Conservation (phyloP, 768 basidiomycete genomes). For the Infundibulicybe gibba region DNA sequence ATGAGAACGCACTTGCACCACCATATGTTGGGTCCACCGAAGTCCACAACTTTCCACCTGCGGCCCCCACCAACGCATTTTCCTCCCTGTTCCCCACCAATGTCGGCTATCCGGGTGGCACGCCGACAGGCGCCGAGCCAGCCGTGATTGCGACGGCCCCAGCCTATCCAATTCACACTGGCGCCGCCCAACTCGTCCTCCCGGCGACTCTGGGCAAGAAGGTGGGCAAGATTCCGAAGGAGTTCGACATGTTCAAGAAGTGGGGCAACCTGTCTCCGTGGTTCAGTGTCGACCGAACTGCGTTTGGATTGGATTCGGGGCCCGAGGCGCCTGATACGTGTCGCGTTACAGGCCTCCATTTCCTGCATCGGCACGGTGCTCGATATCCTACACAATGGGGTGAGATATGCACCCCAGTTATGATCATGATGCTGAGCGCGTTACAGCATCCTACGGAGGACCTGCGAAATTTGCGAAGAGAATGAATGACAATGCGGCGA, state of each 20-base stretch:
- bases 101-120: constrained; percentile 75
- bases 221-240: constrained; percentile 19
- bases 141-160: constrained; percentile 72
- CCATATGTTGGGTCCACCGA: constrained; percentile 73
- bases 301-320: constrained; percentile 71
- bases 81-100: constrained; percentile 74
- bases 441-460: constrained; percentile 56
- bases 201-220: constrained; percentile 32
- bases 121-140: constrained; percentile 78
- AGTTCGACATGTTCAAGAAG: constrained; percentile 66
- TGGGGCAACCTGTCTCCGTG: constrained; percentile 89
- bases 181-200: constrained; percentile 59
- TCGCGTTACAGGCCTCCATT: constrained; percentile 67
- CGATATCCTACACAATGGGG: constrained; percentile 65
- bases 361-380: constrained; percentile 83
- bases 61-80: constrained; percentile 66
- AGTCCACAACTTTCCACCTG: constrained; percentile 67
- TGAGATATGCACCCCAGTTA: constrained; percentile 24
- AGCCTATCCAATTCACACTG: constrained; percentile 74
- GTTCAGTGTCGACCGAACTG: constrained; percentile 65
- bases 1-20: constrained; percentile 41
- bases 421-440: neutral
- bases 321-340: constrained; percentile 72
- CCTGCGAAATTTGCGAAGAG: constrained; percentile 54
- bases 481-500: constrained; percentile 47